These are phyloP conservation scores for Solanum tarijense DNA, from an alignment of 257 asterid species.

Conservation along the genomic window DNA sequence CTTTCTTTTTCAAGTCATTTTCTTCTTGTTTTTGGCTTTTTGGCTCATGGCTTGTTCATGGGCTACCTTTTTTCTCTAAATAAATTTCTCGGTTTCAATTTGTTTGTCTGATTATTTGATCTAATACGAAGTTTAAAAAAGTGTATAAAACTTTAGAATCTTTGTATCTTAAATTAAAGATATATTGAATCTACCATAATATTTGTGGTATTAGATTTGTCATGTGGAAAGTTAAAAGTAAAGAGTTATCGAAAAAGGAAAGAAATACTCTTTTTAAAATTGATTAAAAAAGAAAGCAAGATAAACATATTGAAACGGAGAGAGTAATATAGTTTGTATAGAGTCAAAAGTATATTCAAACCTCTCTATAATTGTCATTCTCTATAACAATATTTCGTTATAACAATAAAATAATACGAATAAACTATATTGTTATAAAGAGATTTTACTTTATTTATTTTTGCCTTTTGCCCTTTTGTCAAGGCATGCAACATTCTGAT, in stretches of 20 bases:
- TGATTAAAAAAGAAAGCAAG: neutral
- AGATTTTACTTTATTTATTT: neutral
- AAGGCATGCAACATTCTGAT: neutral
- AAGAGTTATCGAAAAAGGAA: neutral
- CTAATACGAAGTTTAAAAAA: neutral
- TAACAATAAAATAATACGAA: neutral
- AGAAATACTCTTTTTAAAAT: neutral
- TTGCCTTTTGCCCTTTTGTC: neutral
- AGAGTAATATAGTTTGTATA: neutral
- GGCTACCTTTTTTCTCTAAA: neutral
- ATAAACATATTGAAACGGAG: neutral
- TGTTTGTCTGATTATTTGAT: neutral
- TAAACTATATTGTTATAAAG: neutral
- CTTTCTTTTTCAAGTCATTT: conserved; percentile 12
- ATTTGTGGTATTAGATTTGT: neutral
- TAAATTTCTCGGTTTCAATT: neutral
- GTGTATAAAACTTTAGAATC: neutral
- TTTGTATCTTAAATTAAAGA: neutral
- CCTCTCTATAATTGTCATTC: neutral
- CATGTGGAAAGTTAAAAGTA: too few relatives aligned
- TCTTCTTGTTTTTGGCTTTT: conserved; percentile 31
- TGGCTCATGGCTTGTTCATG: conserved; percentile 26
- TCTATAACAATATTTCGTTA: neutral
- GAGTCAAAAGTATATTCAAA: neutral
- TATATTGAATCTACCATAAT: neutral